Percentiles rank a stretch among this genome's conserved stretches.
Evolutionary conservation across 257 asterid genomes (phyloP).

Genomic region (Solanum piurae): DNA sequence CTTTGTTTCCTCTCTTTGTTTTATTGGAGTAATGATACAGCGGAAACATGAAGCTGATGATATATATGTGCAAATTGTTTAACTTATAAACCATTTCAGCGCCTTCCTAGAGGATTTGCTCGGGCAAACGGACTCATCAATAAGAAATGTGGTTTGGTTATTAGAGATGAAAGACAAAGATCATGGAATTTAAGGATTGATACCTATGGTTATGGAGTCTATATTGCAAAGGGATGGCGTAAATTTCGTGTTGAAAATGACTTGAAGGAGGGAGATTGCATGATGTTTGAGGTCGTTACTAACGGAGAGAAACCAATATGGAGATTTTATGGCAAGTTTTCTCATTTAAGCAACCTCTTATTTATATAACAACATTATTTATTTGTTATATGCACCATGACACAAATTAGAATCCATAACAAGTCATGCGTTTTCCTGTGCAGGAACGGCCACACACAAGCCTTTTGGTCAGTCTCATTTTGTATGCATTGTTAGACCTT

Average conservation of each 20-base stretch:
- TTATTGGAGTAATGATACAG: background rate
- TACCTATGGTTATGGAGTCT: background rate
- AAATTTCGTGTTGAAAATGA: background rate
- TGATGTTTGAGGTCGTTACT: background rate
- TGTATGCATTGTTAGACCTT: background rate
- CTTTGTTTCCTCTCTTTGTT: background rate
- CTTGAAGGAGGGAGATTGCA: background rate
- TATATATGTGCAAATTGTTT: background rate
- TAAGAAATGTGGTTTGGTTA: background rate
- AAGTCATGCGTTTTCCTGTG: background rate
- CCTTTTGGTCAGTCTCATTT: background rate
- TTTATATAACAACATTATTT: background rate
- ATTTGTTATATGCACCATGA: background rate
- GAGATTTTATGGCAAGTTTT: background rate
- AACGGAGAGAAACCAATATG: background rate
- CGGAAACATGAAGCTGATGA: background rate
- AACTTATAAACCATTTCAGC: background rate
- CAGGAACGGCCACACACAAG: background rate
- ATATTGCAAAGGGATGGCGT: background rate
- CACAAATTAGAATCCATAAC: background rate
- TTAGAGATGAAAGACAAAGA: background rate
- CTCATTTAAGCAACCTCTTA: background rate
- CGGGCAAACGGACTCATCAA: background rate
- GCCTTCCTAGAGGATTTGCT: background rate
- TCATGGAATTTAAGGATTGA: background rate